phyloP scores from a whole-genome alignment of 1,284 basidiomycete species.

The Amylostereum areolatum region DNA sequence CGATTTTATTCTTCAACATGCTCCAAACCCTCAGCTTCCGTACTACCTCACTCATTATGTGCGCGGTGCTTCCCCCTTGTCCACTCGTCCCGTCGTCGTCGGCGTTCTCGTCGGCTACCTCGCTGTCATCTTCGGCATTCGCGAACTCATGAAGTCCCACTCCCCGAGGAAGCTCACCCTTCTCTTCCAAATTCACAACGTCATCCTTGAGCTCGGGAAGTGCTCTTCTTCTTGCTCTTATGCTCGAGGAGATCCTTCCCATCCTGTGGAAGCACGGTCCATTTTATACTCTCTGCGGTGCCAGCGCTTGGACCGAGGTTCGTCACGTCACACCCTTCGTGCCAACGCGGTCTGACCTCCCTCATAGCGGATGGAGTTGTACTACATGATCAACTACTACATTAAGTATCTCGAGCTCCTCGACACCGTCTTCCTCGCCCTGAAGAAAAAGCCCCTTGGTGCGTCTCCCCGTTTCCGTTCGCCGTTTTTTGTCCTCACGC shows the following conservation, averaged over 20 bases:
- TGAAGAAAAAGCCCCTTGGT: constrained; percentile 98
- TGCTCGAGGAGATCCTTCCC: constrained; percentile 87
- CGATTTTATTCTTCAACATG: constrained; percentile 55
- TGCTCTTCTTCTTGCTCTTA: constrained; percentile 74
- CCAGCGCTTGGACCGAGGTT: constrained; percentile 80
- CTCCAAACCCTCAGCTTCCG: constrained; percentile 53
- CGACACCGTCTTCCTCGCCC: constrained; percentile 95
- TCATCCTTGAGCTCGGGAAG: constrained; percentile 82
- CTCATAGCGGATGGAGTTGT: constrained; percentile 74
- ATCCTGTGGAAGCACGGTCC: constrained; percentile 66
- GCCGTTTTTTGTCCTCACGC: constrained; percentile 6
- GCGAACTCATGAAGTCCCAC: constrained; percentile 78
- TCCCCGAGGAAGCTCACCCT: constrained; percentile 75
- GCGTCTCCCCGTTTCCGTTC: constrained; percentile 20
- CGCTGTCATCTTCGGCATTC: constrained; percentile 82
- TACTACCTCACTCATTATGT: constrained; percentile 63
- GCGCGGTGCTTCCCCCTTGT: constrained; percentile 72
- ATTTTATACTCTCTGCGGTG: constrained; percentile 77
- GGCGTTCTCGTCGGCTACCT: constrained; percentile 77
- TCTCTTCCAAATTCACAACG: constrained; percentile 91
- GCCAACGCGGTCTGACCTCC: not conserved
- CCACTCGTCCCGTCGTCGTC: constrained; percentile 71
- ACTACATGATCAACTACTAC: constrained; percentile 98
- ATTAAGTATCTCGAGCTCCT: constrained; percentile 93
- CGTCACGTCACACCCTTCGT: constrained; percentile 23